A percentile compares a stretch with the other conserved stretches of the same genome.
Conservation (phyloP, 495 filamentous ascomycete species). For the Antarctomyces pellizariae region DNA sequence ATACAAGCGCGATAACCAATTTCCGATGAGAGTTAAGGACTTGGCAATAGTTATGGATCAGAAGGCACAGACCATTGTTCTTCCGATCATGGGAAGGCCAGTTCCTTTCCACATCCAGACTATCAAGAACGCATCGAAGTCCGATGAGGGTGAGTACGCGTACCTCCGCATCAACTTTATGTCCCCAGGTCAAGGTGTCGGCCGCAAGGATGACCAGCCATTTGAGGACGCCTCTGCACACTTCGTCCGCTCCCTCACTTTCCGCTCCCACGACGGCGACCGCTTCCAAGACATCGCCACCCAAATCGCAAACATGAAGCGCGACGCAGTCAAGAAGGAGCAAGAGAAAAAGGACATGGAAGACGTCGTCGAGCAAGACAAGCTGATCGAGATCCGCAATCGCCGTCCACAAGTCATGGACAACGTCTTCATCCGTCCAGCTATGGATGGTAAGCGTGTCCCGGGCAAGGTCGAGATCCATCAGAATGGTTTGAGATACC, state of each 20-base stretch:
- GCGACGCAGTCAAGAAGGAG: constrained; percentile 67
- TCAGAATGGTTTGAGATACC: constrained; percentile 93
- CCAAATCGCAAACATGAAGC: constrained; percentile 84
- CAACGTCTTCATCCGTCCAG: constrained; percentile 82
- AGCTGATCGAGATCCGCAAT: constrained; percentile 77
- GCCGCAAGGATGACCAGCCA: constrained; percentile 91
- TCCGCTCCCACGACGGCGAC: constrained; percentile 69
- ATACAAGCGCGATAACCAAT: constrained; percentile 93
- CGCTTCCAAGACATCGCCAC: constrained; percentile 73
- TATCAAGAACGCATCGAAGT: constrained; percentile 93
- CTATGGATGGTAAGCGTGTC: constrained; percentile 86
- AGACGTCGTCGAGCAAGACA: constrained; percentile 98
- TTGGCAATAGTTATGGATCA: constrained; percentile 72
- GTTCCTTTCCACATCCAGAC: constrained; percentile 98
- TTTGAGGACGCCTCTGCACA: constrained; percentile 93
- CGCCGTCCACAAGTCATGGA: constrained; percentile 70
- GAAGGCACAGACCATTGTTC: constrained; percentile 71
- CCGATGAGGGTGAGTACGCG: constrained; percentile 79
- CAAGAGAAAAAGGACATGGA: constrained; percentile 99
- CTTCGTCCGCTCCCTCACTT: constrained; percentile 85
- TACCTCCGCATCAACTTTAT: constrained; percentile 94
- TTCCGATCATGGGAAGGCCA: constrained; percentile 92
- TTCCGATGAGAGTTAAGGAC: constrained; percentile 61
- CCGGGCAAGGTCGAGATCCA: constrained; percentile 92
- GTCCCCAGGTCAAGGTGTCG: constrained; percentile 92